Base-by-base conservation (phyloP, 805 yeast genomes). In the Candida oleophila region DNA sequence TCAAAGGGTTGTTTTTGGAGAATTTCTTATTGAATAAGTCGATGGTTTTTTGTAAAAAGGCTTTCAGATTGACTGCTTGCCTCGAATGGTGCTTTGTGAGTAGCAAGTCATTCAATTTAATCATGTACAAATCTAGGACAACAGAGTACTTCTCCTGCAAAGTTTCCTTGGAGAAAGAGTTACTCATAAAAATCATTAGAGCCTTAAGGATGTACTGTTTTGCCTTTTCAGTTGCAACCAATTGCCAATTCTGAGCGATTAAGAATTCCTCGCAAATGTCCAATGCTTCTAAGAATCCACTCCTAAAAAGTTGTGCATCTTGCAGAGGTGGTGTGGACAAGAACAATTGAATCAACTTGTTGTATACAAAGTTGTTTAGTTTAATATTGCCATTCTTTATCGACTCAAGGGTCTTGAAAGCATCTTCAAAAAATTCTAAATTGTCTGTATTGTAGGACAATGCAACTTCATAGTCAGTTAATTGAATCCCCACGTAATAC, bases 131-230 rank as follows among this genome's bases (percentile, higher is more conserved):
- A 20, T 41, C 37, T 9, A 30, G 11, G 12, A 30, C 15, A 14
- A 41, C 11, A 5, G 11, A 11, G 19, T 41, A 41, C 22, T 41
- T 41, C 15, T 28, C 35, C 16, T 32, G 8, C 22, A 41, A 14
- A 30, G 25, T 11, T 22, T 15, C 19, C 30, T 14, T n/a, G 7
- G 22, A 30, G 9, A 28, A 15, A 3, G 18, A 16, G 7, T 9
- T 5, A 15, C 16, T 22, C 21, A 22, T 9, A 15, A 15, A 21
- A 16, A 9, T 14, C 22, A 39, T 9, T 15, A 39, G 42, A 5
- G 33, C n/a, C 42, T 20, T 39, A n/a, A 39, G 20, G 4, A 39
- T 22, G n/a, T 39, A 22, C 34, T 28, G 42, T 32, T 39, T 39
- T 11, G 42, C 20, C 22, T 39, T 39, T 22, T 39, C 34, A 39